Evolutionary conservation across 352 stramenopile species (phyloP).

Genomic region (Thraustochytrium sp.): DNA sequence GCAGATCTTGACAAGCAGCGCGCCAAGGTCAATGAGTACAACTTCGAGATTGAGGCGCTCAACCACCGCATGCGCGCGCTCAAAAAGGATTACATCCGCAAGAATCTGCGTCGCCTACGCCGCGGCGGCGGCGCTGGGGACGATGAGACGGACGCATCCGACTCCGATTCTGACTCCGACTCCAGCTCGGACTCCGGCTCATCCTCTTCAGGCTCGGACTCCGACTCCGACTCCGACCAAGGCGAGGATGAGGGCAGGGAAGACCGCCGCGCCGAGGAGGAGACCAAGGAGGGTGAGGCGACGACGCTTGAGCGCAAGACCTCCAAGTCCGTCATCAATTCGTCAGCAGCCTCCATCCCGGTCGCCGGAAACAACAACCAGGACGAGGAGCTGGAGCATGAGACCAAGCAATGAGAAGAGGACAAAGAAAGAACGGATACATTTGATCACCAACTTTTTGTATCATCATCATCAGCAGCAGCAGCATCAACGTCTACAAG

Average conservation of each 20-base stretch:
- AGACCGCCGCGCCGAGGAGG: too few relatives aligned
- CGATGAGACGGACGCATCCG: neutral
- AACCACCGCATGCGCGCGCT: neutral
- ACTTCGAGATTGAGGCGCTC: slow-evolving; percentile 82
- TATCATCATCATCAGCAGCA: too few relatives aligned
- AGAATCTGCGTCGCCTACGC: neutral
- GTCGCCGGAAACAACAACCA: too few relatives aligned
- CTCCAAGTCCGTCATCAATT: too few relatives aligned
- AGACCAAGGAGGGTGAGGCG: too few relatives aligned
- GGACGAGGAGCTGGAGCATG: too few relatives aligned
- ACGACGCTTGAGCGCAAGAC: too few relatives aligned
- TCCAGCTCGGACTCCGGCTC: neutral
- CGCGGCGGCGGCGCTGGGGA: neutral
- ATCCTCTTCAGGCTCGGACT: neutral
- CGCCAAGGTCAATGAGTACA: slow-evolving; percentile 84
- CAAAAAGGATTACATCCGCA: slow-evolving; percentile 34
- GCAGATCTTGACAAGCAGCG: slow-evolving; percentile 92
- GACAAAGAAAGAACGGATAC: too few relatives aligned
- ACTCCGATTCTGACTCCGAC: neutral
- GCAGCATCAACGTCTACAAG: too few relatives aligned
- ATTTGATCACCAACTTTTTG: too few relatives aligned
- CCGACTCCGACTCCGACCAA: neutral
- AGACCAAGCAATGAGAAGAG: too few relatives aligned
- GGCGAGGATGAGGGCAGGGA: neutral
- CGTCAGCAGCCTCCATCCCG: too few relatives aligned